Conservation (phyloP, 768 basidiomycete species). For the Paxillus ammoniavirescens region DNA sequence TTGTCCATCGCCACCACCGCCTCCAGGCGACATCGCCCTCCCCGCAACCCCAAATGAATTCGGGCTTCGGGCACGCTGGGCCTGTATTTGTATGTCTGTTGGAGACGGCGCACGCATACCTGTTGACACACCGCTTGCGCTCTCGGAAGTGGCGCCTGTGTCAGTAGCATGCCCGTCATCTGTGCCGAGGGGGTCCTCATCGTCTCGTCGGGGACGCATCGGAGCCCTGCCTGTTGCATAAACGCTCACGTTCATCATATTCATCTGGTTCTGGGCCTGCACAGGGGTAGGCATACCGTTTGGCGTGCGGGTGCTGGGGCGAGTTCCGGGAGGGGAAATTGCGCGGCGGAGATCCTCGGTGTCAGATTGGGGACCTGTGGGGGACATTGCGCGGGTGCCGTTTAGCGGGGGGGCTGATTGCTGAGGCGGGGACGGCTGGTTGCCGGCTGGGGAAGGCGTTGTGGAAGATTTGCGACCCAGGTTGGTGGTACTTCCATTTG, state of each 20-base stretch:
- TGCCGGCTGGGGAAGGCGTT: constrained; percentile 31
- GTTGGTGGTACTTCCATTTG: constrained; percentile 27
- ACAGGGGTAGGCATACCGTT: constrained; percentile 20
- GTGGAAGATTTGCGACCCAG: constrained; percentile 50
- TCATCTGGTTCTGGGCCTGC: constrained; percentile 10
- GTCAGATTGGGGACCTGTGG: constrained; percentile 47
- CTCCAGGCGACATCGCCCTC: constrained; percentile 63
- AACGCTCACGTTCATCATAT: constrained; percentile 4
- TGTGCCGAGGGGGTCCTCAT: constrained; percentile 37
- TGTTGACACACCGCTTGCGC: constrained; percentile 24
- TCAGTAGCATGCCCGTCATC: constrained; percentile 53
- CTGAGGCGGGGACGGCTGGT: constrained; percentile 31
- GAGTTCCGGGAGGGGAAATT: constrained; percentile 56
- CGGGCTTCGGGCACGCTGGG: constrained; percentile 57
- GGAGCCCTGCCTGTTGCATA: constrained; percentile 54
- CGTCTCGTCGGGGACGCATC: constrained; percentile 46
- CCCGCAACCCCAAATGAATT: constrained; percentile 37
- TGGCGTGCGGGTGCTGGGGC: constrained; percentile 39
- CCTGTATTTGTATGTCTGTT: constrained; percentile 35
- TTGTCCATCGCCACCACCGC: constrained; percentile 25
- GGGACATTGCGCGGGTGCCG: constrained; percentile 63
- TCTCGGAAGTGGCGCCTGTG: constrained; percentile 45
- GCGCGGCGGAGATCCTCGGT: constrained; percentile 62
- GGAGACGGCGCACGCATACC: constrained; percentile 54
- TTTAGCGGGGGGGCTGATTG: constrained; percentile 26